Base-by-base conservation (phyloP, 2,329 filamentous ascomycete genomes). In the Xylaria sp. region DNA sequence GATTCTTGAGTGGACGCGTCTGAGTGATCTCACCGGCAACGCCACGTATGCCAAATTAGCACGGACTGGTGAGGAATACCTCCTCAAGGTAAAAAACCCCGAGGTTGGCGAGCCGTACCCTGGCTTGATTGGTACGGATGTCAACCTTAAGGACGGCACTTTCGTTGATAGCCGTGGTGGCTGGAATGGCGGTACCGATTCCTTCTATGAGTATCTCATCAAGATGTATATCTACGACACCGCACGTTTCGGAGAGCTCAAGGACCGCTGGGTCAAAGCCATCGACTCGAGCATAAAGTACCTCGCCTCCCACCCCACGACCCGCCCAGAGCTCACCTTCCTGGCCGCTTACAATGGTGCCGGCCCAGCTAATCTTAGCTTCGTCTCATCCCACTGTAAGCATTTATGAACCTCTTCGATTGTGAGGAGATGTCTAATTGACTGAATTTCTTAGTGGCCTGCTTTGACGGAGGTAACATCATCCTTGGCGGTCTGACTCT, bases 151-250 rank as follows among this genome's bases (percentile, higher is more conserved):
- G 1, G 89, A 87, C 3, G 93, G 93, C 23, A 74, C 83, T 7
- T 95, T 97, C 73, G 73, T 86, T 15, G 88, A 95, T 76, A 86
- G 86, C 28, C 75, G 73, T 1, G 93, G 94, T 60, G 91, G 92
- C 53, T 97, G 93, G 93, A 87, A 88, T 46, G 93, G 91, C 59
- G 91, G 92, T 6, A 87, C 87, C 36, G 93, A 97, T 79, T 93
- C 89, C 51, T 97, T 91, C 81, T 97, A 97, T 81, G 93, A 97
- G 80, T 97, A 97, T 75, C 86, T 97, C 38, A 90, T 97, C 79
- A 97, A 97, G 83, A 95, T 96, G 92, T 97, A 90, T 75, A 80
- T 95, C 63, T 97, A 97, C 78, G 91, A 95, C 76, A 84, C 88
- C 0, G 73, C 78, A 6, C 85, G 88, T 3, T 97, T 92, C 74